Base-by-base conservation (phyloP, 768 basidiomycete genomes). In the Podaxis mareebaensis region DNA sequence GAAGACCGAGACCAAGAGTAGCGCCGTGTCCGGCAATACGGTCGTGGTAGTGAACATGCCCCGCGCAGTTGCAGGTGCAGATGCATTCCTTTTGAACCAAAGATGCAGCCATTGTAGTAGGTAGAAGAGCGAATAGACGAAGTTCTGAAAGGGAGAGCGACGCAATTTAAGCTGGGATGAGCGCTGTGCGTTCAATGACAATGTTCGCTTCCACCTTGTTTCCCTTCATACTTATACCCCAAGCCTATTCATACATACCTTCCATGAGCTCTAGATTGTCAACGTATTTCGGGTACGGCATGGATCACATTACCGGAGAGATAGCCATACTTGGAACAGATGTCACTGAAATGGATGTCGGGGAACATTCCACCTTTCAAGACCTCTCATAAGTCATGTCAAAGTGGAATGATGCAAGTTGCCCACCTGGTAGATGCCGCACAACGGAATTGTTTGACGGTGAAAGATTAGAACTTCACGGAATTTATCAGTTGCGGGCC, bases 311-410 rank as follows among this genome's bases (percentile, higher is more conserved):
- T 39, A 40, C 20, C 38, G 39, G 54, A 39, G 7, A 33, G 30
- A 8, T 2, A 10, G 30, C 10, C 30, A 33, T 33, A 33, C 30
- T 33, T 33, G 10, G 30, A 8, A 33, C 30, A 33, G 10, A 10
- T 33, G 30, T 33, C 30, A 33, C 52, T 30, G 17, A 33, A 17
- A 39, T 3, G 22, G 28, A 17, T 7, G 30, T 15, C 15, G 33
- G 54, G 33, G 54, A 56, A 56, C 54, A 56, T 56, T 42, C 54
- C 54, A 56, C 54, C 38, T 40, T 53, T 33, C 52, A 53, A 26
- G 13, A 13, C 42, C 42, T 44, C 12, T 28, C 49, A 51, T 51
- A 22, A 26, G 24, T 12, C 24, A 12, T 24, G 49, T 51, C 49
- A 51, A 26, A 51, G 24, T 20, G 20, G 22, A 26, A 40, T 56